These are phyloP conservation scores for Camellia sinensis DNA, from an alignment of 148 eudicot species.

Conservation along the genomic window DNA sequence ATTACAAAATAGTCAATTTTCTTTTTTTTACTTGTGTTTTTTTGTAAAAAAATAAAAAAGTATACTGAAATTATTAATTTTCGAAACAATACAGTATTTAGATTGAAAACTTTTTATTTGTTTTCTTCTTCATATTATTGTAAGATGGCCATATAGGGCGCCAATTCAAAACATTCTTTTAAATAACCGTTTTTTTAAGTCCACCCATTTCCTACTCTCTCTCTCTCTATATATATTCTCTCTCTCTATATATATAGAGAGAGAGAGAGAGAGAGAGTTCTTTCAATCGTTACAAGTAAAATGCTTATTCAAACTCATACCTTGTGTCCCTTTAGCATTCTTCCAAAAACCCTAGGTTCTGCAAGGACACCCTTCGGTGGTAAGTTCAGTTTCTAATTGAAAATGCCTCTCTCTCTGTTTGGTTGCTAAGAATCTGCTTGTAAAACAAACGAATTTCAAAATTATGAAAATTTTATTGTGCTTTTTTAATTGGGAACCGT, in stretches of 20 bases:
- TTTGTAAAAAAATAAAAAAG: no score
- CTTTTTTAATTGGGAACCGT: not conserved
- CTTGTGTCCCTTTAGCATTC: constrained; percentile 9
- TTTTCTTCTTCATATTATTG: no score
- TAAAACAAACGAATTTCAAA: not conserved
- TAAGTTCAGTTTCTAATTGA: constrained; percentile 4
- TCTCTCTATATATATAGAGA: no score
- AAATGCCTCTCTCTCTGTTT: not conserved
- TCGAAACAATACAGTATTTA: no score
- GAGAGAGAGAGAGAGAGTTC: not conserved
- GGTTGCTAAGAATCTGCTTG: not conserved
- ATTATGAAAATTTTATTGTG: not conserved
- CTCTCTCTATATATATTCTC: not conserved
- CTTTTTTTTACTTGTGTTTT: no score
- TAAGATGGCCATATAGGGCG: not conserved
- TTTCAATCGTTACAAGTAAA: not conserved
- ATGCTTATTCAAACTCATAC: constrained; percentile 24
- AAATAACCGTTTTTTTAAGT: constrained; percentile 6
- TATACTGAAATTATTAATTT: no score
- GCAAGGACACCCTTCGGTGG: constrained; percentile 13
- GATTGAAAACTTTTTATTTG: no score
- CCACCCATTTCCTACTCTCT: constrained; percentile 22
- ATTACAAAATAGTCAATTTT: no score
- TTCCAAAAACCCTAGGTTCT: constrained; percentile 15
- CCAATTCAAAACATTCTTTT: not conserved